Evolutionary conservation across 202 grass and related monocot species (phyloP), one percentile per base, ranked within the genome.

Genomic region (Setaria italica): DNA sequence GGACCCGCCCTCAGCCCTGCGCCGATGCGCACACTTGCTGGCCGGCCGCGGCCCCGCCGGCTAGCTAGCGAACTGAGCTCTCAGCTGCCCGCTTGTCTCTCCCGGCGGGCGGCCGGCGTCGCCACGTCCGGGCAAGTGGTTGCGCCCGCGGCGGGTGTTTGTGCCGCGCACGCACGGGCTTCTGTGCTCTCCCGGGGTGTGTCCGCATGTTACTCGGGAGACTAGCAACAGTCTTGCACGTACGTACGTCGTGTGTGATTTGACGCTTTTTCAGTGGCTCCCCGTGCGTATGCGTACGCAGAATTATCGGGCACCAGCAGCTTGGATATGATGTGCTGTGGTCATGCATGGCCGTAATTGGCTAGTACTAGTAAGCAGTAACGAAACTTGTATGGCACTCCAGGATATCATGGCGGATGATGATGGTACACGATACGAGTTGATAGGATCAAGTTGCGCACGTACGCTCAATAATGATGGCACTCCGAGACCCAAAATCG

Each of bases 151-250:
- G 9, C n/a, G 51, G 51, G 54, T 25, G 51, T 58, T 47, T 58
- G 73, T 59, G 51, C 7, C 63, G 64, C 74, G 53, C 51, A 69
- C 83, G 74, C 33, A 60, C 35, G 78, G 49, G 50, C 72, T 46
- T 46, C 50, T 10, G 51, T 16, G 7, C 50, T 20, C 17, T 1
- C 19, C 5, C 5, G 16, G 51, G 4, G 50, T 53, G 14, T 17
- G 50, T 48, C 50, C 50, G 72, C 79, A 57, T 70, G 66, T 70
- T 58, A 70, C 65, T 10, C 65, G 50, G 46, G 4, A 17, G 46
- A 35, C 49, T 57, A 12, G 62, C 47, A 25, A 11, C 47, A 58
- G 76, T 54, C 4, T 20, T 41, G 47, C 19, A 57, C 73, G 16
- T 54, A 16, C 2, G 29, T 13, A 43, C 67, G 63, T 37, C 65